phyloP scores from a whole-genome alignment of 257 asterid genomes.

The Nicotiana sylvestris region DNA sequence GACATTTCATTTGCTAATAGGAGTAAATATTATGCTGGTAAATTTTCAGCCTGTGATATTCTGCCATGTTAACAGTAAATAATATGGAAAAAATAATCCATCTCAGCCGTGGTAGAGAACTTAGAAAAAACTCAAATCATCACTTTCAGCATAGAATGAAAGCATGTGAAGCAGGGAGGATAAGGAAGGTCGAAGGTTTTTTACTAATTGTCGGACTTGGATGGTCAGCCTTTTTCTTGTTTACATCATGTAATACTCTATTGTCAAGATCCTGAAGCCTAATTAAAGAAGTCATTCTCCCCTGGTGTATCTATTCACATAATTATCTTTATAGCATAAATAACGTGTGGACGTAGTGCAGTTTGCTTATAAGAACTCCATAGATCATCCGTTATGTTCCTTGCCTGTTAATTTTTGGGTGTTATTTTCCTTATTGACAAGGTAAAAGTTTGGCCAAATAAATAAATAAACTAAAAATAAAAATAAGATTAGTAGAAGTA shows the following conservation, averaged over 20 bases:
- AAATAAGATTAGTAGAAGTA: background rate
- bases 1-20: background rate
- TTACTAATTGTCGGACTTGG: background rate
- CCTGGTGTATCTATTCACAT: background rate
- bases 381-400: background rate
- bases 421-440: background rate
- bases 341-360: background rate
- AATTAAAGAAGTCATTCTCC: too few species aligned
- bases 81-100: background rate
- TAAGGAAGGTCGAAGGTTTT: background rate
- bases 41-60: background rate
- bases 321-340: background rate
- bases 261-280: background rate
- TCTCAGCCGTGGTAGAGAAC: background rate
- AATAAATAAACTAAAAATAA: background rate
- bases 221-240: background rate
- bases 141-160: background rate
- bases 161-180: background rate
- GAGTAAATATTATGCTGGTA: background rate
- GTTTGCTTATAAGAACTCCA: background rate
- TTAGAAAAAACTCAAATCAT: background rate
- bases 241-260: background rate
- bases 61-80: background rate
- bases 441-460: background rate
- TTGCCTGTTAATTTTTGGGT: background rate